These are phyloP conservation scores for Cryphonectria naterciae DNA, from an alignment of 2,329 filamentous ascomycete species.

Conservation along the genomic window DNA sequence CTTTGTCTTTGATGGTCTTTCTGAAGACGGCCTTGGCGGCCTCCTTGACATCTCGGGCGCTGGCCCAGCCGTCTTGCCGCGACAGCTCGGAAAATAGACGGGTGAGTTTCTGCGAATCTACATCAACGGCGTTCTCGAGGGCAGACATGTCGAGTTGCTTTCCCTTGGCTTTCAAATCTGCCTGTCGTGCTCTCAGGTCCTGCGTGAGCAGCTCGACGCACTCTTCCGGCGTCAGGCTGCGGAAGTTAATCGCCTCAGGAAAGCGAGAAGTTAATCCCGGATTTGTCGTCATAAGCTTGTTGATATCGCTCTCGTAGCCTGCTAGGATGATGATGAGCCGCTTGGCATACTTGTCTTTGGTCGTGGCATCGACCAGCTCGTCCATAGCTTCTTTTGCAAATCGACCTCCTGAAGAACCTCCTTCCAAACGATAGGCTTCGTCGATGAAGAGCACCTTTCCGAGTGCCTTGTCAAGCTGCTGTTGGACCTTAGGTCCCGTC, in stretches of 20 bases:
- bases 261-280: constrained; percentile 68
- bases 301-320: constrained; percentile 70
- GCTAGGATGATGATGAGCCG: constrained; percentile 71
- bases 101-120: constrained; percentile 35
- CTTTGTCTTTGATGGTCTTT: constrained; percentile 40
- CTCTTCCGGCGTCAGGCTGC: constrained; percentile 44
- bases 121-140: constrained; percentile 35
- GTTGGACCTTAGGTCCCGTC: constrained; percentile 67
- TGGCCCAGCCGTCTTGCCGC: constrained; percentile 59
- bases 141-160: constrained; percentile 34
- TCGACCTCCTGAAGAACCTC: constrained; percentile 55
- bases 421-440: constrained; percentile 69
- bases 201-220: constrained; percentile 50
- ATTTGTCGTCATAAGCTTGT: constrained; percentile 64
- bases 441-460: constrained; percentile 74
- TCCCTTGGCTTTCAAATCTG: not conserved
- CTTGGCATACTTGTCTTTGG: constrained; percentile 59
- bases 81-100: constrained; percentile 47
- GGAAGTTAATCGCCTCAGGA: constrained; percentile 63
- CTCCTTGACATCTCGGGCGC: constrained; percentile 63
- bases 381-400: constrained; percentile 63
- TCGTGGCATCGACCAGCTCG: constrained; percentile 56
- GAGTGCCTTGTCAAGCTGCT: constrained; percentile 62
- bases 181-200: constrained; percentile 37
- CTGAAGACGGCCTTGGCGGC: constrained; percentile 56